Evolutionary conservation across 495 filamentous ascomycete species (phyloP).

Genomic region (Hamigera avellanea): DNA sequence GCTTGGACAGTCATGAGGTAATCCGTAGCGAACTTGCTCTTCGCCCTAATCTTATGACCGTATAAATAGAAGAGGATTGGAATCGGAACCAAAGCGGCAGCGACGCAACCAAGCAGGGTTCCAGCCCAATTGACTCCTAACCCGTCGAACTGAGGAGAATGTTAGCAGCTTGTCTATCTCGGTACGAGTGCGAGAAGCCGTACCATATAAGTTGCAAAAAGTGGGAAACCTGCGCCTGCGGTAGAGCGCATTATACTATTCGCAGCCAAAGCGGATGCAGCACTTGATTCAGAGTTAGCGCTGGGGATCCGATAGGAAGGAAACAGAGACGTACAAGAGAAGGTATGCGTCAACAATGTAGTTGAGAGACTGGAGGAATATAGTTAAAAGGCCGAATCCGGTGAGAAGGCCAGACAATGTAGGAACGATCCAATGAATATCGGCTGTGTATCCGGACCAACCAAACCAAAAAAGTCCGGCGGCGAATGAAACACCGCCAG

Average conservation of each 20-base stretch:
- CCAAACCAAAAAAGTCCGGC: conserved; percentile 78
- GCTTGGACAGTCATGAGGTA: too few relatives aligned
- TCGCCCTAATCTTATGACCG: conserved; percentile 21
- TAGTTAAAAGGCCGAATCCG: conserved; percentile 57
- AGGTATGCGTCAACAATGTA: conserved; percentile 84
- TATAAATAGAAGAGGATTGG: conserved; percentile 37
- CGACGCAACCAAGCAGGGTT: conserved; percentile 67
- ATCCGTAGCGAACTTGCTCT: conserved; percentile 19
- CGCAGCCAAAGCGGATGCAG: conserved; percentile 73
- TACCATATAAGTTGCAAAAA: conserved; percentile 66
- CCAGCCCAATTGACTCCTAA: conserved; percentile 70
- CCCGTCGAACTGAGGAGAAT: conserved; percentile 39
- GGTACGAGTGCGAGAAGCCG: conserved; percentile 31
- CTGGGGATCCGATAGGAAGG: background rate
- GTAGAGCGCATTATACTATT: conserved; percentile 77
- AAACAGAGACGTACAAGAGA: conserved; percentile 54
- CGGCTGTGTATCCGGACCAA: conserved; percentile 55
- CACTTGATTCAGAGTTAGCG: conserved; percentile 24
- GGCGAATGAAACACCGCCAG: conserved; percentile 64
- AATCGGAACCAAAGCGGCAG: conserved; percentile 57
- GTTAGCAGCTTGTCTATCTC: background rate
- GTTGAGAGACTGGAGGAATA: conserved; percentile 76
- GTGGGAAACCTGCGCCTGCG: conserved; percentile 64
- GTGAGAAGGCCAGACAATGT: conserved; percentile 55
- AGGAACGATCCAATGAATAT: conserved; percentile 75